Evolutionary conservation across 345 rosid genomes (phyloP).

Genomic region (Stellera chamaejasme): DNA sequence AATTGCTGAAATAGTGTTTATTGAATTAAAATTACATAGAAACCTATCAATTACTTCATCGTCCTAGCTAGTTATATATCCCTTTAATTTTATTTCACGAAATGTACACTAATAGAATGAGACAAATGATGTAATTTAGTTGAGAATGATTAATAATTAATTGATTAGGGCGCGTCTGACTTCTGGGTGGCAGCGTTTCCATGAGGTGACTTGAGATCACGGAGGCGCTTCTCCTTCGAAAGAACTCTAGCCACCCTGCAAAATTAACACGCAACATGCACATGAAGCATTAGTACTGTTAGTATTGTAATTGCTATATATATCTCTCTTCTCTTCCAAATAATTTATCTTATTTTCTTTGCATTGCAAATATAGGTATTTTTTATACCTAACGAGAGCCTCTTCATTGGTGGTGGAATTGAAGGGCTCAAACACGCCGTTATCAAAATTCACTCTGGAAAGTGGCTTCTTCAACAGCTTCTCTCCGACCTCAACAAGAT

Average conservation of each 20-base stretch:
- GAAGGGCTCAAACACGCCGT: slow-evolving; percentile 18
- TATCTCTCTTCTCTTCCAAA: neutral
- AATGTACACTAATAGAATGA: too few species aligned
- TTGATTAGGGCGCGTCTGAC: neutral
- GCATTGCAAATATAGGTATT: neutral
- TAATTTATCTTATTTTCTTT: neutral
- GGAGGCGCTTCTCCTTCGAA: slow-evolving; percentile 31
- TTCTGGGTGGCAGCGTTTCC: slow-evolving; percentile 6
- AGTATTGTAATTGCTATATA: too few species aligned
- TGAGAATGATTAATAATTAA: too few species aligned
- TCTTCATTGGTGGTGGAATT: slow-evolving; percentile 27
- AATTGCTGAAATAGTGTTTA: too few species aligned
- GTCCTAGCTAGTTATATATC: too few species aligned
- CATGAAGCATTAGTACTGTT: neutral
- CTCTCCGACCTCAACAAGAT: slow-evolving; percentile 27
- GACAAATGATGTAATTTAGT: too few species aligned
- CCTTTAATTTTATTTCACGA: too few species aligned
- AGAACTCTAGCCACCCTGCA: slow-evolving; percentile 34
- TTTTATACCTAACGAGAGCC: slow-evolving; percentile 34
- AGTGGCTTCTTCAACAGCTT: slow-evolving; percentile 28
- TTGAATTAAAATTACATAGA: too few species aligned
- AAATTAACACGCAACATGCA: neutral
- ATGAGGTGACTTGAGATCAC: slow-evolving; percentile 27
- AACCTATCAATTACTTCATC: too few species aligned
- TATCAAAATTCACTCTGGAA: slow-evolving; percentile 26